A percentile compares a stretch with the other conserved stretches of the same genome.
These are phyloP conservation scores for Aspergillus niger DNA, from an alignment of 2,329 filamentous ascomycete species.

Conservation along the genomic window DNA sequence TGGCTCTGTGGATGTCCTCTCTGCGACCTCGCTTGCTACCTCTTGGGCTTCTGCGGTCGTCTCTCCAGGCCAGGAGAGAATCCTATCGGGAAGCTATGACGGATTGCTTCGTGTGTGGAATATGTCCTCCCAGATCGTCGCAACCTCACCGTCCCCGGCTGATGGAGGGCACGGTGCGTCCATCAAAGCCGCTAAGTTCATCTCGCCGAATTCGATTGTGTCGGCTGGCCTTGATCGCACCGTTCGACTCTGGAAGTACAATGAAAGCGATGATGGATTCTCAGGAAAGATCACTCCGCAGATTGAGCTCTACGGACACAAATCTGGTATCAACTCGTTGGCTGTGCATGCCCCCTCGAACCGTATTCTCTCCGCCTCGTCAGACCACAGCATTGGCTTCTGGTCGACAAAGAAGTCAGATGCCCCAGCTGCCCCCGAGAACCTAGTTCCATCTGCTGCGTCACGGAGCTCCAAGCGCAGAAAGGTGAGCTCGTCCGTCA, in stretches of 20 bases:
- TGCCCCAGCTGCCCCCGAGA: constrained; percentile 70
- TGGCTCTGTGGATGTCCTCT: constrained; percentile 79
- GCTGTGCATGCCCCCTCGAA: constrained; percentile 72
- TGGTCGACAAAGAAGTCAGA: constrained; percentile 82
- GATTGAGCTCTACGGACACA: constrained; percentile 83
- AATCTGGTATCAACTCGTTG: constrained; percentile 70
- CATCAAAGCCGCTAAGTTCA: constrained; percentile 80
- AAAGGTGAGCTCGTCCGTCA: constrained; percentile 65
- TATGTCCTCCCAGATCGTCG: constrained; percentile 79
- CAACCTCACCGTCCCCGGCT: constrained; percentile 67
- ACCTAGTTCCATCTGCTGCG: constrained; percentile 67
- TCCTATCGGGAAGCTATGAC: constrained; percentile 93
- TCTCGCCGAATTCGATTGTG: constrained; percentile 75
- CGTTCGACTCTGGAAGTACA: constrained; percentile 86
- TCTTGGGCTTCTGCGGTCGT: constrained; percentile 55
- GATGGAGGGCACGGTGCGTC: constrained; percentile 74
- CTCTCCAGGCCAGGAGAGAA: constrained; percentile 63
- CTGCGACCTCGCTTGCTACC: constrained; percentile 63
- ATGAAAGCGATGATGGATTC: constrained; percentile 63
- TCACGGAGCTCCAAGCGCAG: constrained; percentile 71
- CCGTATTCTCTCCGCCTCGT: constrained; percentile 80
- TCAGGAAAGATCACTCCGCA: constrained; percentile 67
- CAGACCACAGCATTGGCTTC: constrained; percentile 80
- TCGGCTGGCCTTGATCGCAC: constrained; percentile 84
- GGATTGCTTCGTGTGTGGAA: constrained; percentile 88